Evolutionary conservation across 2,329 filamentous ascomycete genomes (phyloP).

Genomic region (Colletotrichum ledebouriae): DNA sequence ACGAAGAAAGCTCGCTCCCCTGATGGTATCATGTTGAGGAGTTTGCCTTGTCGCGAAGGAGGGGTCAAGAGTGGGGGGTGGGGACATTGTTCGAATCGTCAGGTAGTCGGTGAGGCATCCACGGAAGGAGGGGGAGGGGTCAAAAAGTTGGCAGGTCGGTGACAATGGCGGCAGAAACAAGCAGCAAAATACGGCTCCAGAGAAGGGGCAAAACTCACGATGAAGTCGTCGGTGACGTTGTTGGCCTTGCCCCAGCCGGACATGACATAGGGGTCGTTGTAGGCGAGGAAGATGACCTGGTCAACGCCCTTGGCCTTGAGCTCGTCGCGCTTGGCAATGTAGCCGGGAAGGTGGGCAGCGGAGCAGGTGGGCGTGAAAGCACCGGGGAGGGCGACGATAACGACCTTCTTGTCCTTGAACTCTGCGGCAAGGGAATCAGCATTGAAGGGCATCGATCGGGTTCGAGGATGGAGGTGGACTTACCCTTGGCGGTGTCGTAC

Average conservation of each 20-base stretch:
- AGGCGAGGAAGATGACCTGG: constrained; percentile 83
- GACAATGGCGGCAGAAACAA: constrained; percentile 14
- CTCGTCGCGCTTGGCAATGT: constrained; percentile 77
- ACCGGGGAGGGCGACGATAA: constrained; percentile 71
- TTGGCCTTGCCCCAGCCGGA: constrained; percentile 93
- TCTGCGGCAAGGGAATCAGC: constrained; percentile 52
- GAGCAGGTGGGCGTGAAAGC: constrained; percentile 92
- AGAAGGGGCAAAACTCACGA: constrained; percentile 56
- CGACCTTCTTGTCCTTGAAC: constrained; percentile 68
- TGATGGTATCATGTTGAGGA: constrained; percentile 25
- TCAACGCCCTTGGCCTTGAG: constrained; percentile 87
- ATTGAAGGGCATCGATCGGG: constrained; percentile 14
- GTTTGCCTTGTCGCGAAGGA: constrained; percentile 2
- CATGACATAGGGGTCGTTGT: constrained; percentile 91
- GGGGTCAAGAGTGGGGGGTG: constrained; percentile 36
- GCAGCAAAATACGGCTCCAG: neutral
- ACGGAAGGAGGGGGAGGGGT: constrained; percentile 35
- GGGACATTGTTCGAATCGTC: constrained; percentile 8
- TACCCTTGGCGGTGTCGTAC: constrained; percentile 84
- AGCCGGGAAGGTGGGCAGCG: constrained; percentile 83
- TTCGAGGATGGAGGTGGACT: constrained; percentile 38
- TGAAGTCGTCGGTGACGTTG: constrained; percentile 76
- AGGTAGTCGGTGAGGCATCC: constrained; percentile 37
- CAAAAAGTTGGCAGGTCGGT: neutral
- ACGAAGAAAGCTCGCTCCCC: neutral